Conservation (phyloP, 2,329 filamentous ascomycete species). For the Aspergillus japonicus region DNA sequence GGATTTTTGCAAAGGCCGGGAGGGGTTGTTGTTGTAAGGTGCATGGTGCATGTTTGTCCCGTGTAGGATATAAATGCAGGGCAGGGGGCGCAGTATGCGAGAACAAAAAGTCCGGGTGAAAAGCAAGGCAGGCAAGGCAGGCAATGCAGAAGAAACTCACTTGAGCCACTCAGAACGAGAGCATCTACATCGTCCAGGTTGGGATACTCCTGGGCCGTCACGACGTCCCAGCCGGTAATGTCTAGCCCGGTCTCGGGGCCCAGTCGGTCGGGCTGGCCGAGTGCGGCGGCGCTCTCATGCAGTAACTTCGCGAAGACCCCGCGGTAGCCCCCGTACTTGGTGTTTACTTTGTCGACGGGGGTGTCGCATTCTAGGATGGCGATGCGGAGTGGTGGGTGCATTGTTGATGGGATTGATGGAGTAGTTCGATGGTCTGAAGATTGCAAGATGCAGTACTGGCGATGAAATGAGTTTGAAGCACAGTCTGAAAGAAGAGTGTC, state of each 20-base stretch:
- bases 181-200: conserved; percentile 73
- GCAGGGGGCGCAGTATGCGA: no score
- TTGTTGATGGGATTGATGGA: conserved; percentile 14
- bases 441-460: no score
- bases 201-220: conserved; percentile 68
- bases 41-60: no score
- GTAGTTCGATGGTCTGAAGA: no score
- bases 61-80: no score
- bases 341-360: conserved; percentile 63
- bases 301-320: conserved; percentile 67
- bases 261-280: conserved; percentile 36
- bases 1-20: no score
- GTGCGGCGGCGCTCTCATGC: conserved; percentile 50
- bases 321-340: conserved; percentile 70
- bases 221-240: conserved; percentile 69
- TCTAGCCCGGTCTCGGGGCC: conserved; percentile 48
- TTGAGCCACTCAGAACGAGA: conserved; percentile 73
- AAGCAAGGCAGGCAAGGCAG: no score
- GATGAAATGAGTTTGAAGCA: no score
- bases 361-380: conserved; percentile 87
- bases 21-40: no score
- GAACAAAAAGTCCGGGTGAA: no score
- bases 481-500: no score
- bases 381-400: conserved; percentile 63
- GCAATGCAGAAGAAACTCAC: conserved; percentile 40